A percentile compares a stretch with the other conserved stretches of the same genome.
phyloP scores from a whole-genome alignment of 371 early-diverging fungal species.

The Mortierella sp. region DNA sequence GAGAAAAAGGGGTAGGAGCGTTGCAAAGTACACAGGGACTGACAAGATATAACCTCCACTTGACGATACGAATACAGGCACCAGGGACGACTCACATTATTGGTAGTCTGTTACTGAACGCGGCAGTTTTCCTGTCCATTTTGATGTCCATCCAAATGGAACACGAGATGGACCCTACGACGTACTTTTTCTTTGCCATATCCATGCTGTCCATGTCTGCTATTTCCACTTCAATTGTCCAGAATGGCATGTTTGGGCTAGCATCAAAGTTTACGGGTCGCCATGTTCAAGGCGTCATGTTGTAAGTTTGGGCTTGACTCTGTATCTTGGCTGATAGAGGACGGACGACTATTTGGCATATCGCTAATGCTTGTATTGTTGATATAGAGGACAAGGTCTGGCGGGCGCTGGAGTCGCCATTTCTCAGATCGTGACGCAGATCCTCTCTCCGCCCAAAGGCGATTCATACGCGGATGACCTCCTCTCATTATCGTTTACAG shows the following conservation, averaged over 20 bases:
- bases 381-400: constrained; percentile 55
- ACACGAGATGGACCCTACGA: constrained; percentile 45
- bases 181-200: constrained; percentile 73
- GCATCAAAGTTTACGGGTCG: constrained; percentile 77
- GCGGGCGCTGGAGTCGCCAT: constrained; percentile 72
- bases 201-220: constrained; percentile 70
- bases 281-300: constrained; percentile 81
- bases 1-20: no score
- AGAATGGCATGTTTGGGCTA: constrained; percentile 80
- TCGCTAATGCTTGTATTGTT: no score
- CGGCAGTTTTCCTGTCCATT: constrained; percentile 56
- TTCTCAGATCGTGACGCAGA: constrained; percentile 63
- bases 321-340: no score
- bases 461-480: constrained; percentile 15
- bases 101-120: constrained; percentile 59
- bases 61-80: constrained; percentile 14
- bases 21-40: no score
- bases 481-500: not conserved
- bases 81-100: constrained; percentile 54
- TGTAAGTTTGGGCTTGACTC: no score
- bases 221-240: constrained; percentile 71
- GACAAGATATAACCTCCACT: no score
- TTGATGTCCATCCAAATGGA: constrained; percentile 55
- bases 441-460: constrained; percentile 50
- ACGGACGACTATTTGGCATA: no score